Evolutionary conservation across 768 basidiomycete species (phyloP).

Genomic region (Lactifluus volemus): DNA sequence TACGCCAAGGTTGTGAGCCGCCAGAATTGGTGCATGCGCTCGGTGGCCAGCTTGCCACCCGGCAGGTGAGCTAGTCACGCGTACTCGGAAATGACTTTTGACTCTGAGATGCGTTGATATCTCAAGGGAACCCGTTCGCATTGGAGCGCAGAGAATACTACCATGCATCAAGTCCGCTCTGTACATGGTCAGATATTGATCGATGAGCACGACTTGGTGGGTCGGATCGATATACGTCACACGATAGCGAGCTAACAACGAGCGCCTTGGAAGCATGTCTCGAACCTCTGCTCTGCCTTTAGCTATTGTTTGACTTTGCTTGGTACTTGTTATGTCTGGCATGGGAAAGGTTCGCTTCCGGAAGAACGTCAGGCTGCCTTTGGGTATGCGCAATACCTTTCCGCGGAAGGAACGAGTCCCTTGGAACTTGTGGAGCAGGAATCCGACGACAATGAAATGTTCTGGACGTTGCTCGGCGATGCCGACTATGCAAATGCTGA

Average conservation of each 20-base stretch:
- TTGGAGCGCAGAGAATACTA: constrained; percentile 73
- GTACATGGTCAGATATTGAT: constrained; percentile 43
- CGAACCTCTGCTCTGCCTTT: constrained; percentile 76
- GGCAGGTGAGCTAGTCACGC: constrained; percentile 45
- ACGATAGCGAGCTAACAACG: neutral
- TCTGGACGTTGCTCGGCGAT: constrained; percentile 82
- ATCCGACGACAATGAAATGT: constrained; percentile 65
- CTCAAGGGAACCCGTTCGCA: constrained; percentile 57
- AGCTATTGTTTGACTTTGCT: constrained; percentile 71
- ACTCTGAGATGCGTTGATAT: neutral
- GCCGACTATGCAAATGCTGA: constrained; percentile 68
- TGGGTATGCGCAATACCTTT: constrained; percentile 47
- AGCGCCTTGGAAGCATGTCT: constrained; percentile 35
- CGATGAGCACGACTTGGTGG: constrained; percentile 66
- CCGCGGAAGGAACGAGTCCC: constrained; percentile 30
- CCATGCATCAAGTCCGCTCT: constrained; percentile 68
- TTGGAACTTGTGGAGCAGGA: constrained; percentile 59
- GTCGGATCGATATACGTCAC: constrained; percentile 16
- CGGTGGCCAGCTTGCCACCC: constrained; percentile 62
- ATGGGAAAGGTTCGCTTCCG: constrained; percentile 59
- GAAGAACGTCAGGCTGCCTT: constrained; percentile 55
- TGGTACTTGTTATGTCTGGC: constrained; percentile 70
- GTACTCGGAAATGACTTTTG: neutral
- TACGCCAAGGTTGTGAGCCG: constrained; percentile 59
- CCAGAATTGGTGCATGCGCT: constrained; percentile 50